Evolutionary conservation across 208 protist species (phyloP).

Genomic region (Wallacemonas sp.): DNA sequence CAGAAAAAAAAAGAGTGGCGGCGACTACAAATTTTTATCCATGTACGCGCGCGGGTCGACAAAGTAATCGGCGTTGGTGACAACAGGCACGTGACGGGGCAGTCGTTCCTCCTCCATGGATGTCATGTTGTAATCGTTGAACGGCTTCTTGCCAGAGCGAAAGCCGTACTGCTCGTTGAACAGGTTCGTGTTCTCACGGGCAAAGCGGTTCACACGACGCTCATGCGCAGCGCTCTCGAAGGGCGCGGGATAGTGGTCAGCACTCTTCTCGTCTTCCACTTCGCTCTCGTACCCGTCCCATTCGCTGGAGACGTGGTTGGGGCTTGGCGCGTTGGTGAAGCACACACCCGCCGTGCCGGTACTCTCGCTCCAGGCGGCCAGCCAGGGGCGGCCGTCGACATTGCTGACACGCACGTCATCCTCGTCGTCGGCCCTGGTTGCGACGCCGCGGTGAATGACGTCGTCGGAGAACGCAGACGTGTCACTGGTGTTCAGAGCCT

Average conservation of each 20-base stretch:
- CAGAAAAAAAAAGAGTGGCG: conserved; percentile 3
- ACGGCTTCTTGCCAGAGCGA: conserved; percentile 11
- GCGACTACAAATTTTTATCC: conserved; percentile 10
- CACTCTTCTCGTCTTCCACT: background rate
- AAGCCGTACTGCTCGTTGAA: background rate
- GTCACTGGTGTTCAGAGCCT: background rate
- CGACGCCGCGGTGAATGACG: too few species aligned
- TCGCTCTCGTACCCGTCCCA: background rate
- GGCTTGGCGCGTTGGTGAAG: too few species aligned
- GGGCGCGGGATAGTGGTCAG: background rate
- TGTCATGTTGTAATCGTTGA: conserved; percentile 14
- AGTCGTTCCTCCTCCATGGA: conserved; percentile 7
- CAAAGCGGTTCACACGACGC: background rate
- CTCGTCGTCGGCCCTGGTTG: too few species aligned
- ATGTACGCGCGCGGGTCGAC: conserved; percentile 29
- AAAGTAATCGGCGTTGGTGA: conserved; percentile 32
- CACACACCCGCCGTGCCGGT: too few species aligned
- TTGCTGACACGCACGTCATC: background rate
- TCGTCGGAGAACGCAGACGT: background rate
- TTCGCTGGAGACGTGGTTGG: too few species aligned
- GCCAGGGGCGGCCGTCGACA: background rate
- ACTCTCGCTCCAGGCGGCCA: too few species aligned
- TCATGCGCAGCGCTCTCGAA: background rate
- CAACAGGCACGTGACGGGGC: conserved; percentile 17
- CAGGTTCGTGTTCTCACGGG: background rate